Conservation (phyloP, 306 rosid genomes). For the Medicago ruthenica region DNA sequence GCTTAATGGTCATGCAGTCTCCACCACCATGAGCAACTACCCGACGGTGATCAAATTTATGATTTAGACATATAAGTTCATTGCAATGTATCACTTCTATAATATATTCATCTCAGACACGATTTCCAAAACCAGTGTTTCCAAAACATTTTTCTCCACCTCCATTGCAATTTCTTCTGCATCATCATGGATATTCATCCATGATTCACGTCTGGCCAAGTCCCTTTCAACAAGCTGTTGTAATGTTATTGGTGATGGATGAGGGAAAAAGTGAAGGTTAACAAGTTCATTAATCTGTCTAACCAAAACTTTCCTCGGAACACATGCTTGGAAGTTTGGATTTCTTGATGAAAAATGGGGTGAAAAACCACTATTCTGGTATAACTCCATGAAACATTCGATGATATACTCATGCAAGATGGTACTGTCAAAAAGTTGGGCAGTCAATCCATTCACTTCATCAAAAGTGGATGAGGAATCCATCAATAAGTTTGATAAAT, state of each 20-base stretch:
- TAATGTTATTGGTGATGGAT: constrained; percentile 44
- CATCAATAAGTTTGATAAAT: constrained; percentile 47
- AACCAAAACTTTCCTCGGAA: constrained; percentile 48
- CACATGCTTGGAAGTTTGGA: constrained; percentile 44
- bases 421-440: constrained; percentile 42
- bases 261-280: constrained; percentile 43
- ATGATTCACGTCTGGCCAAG: constrained; percentile 51
- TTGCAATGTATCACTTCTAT: constrained; percentile 30
- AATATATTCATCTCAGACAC: constrained; percentile 47
- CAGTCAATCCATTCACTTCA: constrained; percentile 48
- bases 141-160: constrained; percentile 58
- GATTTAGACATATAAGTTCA: constrained; percentile 11
- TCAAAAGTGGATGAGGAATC: constrained; percentile 52
- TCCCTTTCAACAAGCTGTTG: constrained; percentile 57
- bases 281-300: constrained; percentile 54
- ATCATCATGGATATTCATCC: constrained; percentile 59
- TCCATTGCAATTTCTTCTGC: constrained; percentile 52
- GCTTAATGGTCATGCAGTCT: neutral
- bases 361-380: constrained; percentile 49
- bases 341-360: constrained; percentile 48
- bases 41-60: neutral
- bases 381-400: constrained; percentile 58
- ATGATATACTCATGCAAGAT: constrained; percentile 58
- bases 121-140: constrained; percentile 62
- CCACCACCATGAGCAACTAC: neutral